A percentile compares a stretch with the other conserved stretches of the same genome.
These are phyloP conservation scores for Aspergillus coremiiformis DNA, from an alignment of 495 filamentous ascomycete genomes.

Conservation along the genomic window DNA sequence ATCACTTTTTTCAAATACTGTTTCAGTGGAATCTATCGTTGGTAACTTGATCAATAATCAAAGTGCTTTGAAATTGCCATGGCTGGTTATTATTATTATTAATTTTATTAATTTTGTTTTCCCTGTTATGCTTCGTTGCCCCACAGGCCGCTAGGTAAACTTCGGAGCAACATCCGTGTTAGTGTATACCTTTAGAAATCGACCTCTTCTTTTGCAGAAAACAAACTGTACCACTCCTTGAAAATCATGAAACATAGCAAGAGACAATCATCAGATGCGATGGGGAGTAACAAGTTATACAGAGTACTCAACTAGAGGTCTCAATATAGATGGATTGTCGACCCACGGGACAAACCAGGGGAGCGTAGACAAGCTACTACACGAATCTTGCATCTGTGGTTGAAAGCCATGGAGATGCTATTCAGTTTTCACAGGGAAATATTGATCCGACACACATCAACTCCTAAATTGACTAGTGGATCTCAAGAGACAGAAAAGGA, in stretches of 20 bases:
- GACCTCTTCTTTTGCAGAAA: too few species aligned
- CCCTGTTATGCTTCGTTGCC: not conserved
- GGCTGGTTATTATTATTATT: not conserved
- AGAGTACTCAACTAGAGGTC: not conserved
- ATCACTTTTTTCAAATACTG: constrained; percentile 8
- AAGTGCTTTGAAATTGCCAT: not conserved
- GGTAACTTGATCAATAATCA: not conserved
- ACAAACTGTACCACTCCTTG: not conserved
- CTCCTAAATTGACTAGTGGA: too few species aligned
- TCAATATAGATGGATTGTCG: too few species aligned
- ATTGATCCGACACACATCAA: too few species aligned
- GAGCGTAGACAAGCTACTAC: too few species aligned
- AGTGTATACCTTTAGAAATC: too few species aligned
- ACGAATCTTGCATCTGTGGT: too few species aligned
- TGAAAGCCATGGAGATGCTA: too few species aligned
- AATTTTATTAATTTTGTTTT: not conserved
- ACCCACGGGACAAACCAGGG: too few species aligned
- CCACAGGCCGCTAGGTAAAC: not conserved
- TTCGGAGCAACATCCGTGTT: not conserved
- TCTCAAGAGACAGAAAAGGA: too few species aligned
- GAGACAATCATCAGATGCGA: not conserved
- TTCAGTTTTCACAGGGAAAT: too few species aligned
- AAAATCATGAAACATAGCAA: not conserved
- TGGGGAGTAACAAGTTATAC: not conserved
- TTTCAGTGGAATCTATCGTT: not conserved